phyloP scores from a whole-genome alignment of 495 filamentous ascomycete species.

The Acidomyces sp. region DNA sequence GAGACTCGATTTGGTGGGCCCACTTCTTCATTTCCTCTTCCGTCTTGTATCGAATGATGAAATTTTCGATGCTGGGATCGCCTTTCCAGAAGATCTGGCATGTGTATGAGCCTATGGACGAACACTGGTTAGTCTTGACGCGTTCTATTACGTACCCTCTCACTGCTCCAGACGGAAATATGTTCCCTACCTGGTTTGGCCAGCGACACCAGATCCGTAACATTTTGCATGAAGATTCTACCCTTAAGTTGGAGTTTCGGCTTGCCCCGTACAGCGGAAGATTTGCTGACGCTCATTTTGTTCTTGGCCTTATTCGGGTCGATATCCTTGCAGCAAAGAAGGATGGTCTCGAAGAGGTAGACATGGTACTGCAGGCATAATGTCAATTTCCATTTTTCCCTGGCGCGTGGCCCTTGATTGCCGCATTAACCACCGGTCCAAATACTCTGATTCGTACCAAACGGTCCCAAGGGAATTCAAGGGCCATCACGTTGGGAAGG shows the following conservation, averaged over 20 bases:
- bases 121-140: slow-evolving; percentile 1
- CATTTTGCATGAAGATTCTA: slow-evolving; percentile 97
- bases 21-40: slow-evolving; percentile 89
- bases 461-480: not conserved
- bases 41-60: slow-evolving; percentile 79
- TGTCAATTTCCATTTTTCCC: no score
- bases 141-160: slow-evolving; percentile 10
- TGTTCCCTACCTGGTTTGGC: slow-evolving; percentile 59
- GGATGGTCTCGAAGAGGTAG: slow-evolving; percentile 88
- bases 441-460: no score
- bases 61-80: slow-evolving; percentile 90
- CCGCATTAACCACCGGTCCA: no score
- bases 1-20: slow-evolving; percentile 50
- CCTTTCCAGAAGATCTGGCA: slow-evolving; percentile 99
- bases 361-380: slow-evolving; percentile 84
- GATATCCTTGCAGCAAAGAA: slow-evolving; percentile 94
- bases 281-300: slow-evolving; percentile 55
- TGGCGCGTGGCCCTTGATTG: no score
- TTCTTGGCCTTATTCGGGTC: slow-evolving; percentile 73
- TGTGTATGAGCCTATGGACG: slow-evolving; percentile 60
- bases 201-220: slow-evolving; percentile 78
- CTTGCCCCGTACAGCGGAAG: slow-evolving; percentile 58
- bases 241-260: slow-evolving; percentile 86
- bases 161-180: slow-evolving; percentile 1
- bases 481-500: no score